Conservation (phyloP, 331 rosid species). For the Pyracantha coccinea region DNA sequence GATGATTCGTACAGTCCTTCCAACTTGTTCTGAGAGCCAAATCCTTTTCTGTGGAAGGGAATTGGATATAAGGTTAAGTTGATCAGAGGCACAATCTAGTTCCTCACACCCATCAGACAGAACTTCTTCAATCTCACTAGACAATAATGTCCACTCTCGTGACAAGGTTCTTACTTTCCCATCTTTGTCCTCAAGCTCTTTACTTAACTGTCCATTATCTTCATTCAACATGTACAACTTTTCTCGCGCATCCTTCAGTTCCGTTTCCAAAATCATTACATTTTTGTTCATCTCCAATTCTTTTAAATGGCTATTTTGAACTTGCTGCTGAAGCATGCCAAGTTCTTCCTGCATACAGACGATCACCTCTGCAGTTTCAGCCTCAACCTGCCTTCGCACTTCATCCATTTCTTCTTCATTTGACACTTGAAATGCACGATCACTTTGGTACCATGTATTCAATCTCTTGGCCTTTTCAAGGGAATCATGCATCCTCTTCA, state of each 20-base stretch:
- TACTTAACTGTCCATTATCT: slow-evolving; percentile 46
- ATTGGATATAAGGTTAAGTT: slow-evolving; percentile 50
- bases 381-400: slow-evolving; percentile 74
- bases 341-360: slow-evolving; percentile 97
- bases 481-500: slow-evolving; percentile 78
- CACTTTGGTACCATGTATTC: slow-evolving; percentile 55
- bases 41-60: slow-evolving; percentile 84
- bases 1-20: slow-evolving; percentile 47
- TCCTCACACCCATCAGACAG: slow-evolving; percentile 62
- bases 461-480: slow-evolving; percentile 86
- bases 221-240: slow-evolving; percentile 29
- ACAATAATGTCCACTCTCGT: slow-evolving; percentile 65
- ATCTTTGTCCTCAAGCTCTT: slow-evolving; percentile 48
- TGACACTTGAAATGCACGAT: slow-evolving; percentile 65
- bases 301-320: slow-evolving; percentile 51
- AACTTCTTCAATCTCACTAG: slow-evolving; percentile 71
- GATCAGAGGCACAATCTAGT: slow-evolving; percentile 57
- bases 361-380: slow-evolving; percentile 95
- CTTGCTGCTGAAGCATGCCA: slow-evolving; percentile 58
- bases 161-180: slow-evolving; percentile 38
- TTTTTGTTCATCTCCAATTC: slow-evolving; percentile 60
- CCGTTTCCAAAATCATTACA: slow-evolving; percentile 41
- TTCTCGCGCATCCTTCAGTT: slow-evolving; percentile 51
- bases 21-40: slow-evolving; percentile 85
- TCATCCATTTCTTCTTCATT: slow-evolving; percentile 88